phyloP scores from a whole-genome alignment of 2,329 filamentous ascomycete species.

The Monosporascus ibericus region DNA sequence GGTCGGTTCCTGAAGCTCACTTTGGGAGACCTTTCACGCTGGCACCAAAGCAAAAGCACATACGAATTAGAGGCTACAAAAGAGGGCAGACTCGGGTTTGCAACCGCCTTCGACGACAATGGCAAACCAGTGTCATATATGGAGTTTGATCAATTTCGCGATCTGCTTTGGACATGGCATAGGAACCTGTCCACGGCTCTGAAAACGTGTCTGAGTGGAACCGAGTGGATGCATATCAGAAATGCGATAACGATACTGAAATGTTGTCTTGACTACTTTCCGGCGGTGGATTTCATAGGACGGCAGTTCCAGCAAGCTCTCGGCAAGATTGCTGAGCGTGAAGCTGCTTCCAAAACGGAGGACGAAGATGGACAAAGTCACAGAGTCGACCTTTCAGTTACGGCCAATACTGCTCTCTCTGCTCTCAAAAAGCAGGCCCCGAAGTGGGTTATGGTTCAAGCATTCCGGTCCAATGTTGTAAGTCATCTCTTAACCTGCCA shows the following conservation, averaged over 20 bases:
- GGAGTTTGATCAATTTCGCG: constrained; percentile 80
- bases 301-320: constrained; percentile 57
- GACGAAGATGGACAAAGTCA: constrained; percentile 48
- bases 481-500: constrained; percentile 19
- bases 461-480: constrained; percentile 62
- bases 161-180: constrained; percentile 86
- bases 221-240: constrained; percentile 95
- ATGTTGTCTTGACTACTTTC: constrained; percentile 74
- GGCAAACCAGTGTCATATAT: constrained; percentile 67
- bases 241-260: constrained; percentile 91
- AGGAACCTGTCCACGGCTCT: constrained; percentile 72
- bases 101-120: constrained; percentile 62
- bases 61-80: constrained; percentile 78
- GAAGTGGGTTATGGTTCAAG: constrained; percentile 69
- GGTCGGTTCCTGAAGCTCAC: constrained; percentile 83
- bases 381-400: constrained; percentile 68
- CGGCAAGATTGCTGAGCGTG: constrained; percentile 59
- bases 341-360: constrained; percentile 43
- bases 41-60: constrained; percentile 70
- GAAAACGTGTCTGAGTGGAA: constrained; percentile 72
- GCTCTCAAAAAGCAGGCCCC: constrained; percentile 61
- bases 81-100: constrained; percentile 66
- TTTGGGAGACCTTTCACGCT: constrained; percentile 70
- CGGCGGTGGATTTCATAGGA: constrained; percentile 84
- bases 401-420: constrained; percentile 65